Base-by-base conservation (phyloP, 164 flowering plant genomes). In the Nymphaea thermarum region DNA sequence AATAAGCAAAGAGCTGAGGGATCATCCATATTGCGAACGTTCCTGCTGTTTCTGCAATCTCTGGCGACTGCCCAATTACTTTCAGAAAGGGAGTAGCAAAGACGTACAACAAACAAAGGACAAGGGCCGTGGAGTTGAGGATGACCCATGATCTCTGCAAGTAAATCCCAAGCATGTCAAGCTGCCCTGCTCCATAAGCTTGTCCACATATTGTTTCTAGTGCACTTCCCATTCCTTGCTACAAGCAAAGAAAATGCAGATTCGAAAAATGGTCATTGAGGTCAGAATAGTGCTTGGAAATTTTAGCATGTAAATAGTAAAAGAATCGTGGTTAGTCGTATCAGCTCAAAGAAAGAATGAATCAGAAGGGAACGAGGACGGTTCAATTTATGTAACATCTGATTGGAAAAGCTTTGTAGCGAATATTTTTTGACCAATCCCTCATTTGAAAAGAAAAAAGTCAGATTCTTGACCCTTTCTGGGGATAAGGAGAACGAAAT, bases 201-300 rank as follows among this genome's bases (percentile, higher is more conserved):
- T 70, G 72, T 41, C 72, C 72, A 59, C 72, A 70, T 4, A 70
- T n/a, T 15, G 68, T 70, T 60, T 70, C 68, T 55, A 70, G 43
- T 6, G 72, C 68, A 60, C 64, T 65, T 43, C 61, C 64, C 72
- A 70, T 70, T 18, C 72, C 72, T 17, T 65, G 14, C 72, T 70
- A 60, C 61, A 61, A 25, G 36, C 36, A 0, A 25, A 25, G n/a
- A 25, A 25, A 25, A 25, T 25, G 36, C 36, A 25, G 36, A 25
- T 25, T 25, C 36, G 36, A 25, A 25, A 25, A 25, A 25, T 25
- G 36, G 1, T 25, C 36, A 25, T 25, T 25, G 36, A 25, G 36
- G 36, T 25, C 36, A 25, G 36, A 25, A 25, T 25, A 25, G 36
- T 25, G 36, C 36, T 25, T 25, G 36, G 36, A 0, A 25, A 25